phyloP scores from a whole-genome alignment of 495 filamentous ascomycete species.

The Aspergillus carlsbadensis region DNA sequence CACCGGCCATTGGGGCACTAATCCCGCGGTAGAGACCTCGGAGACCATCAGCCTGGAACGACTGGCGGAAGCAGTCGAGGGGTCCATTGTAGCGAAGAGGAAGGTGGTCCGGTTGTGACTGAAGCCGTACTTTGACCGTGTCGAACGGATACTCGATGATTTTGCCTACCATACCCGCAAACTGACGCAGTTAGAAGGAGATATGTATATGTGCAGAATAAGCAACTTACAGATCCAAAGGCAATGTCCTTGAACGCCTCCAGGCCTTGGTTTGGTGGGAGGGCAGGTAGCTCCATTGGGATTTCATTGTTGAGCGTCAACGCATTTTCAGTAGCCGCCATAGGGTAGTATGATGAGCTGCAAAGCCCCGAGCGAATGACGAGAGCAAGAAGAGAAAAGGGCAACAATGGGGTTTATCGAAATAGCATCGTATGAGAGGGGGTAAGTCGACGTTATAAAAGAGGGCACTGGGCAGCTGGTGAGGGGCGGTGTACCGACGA shows the following conservation, averaged over 20 bases:
- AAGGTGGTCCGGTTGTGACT: constrained; percentile 74
- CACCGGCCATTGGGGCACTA: constrained; percentile 84
- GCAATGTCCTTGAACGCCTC: constrained; percentile 77
- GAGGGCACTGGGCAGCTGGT: constrained; percentile 12
- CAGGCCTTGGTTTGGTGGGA: constrained; percentile 53
- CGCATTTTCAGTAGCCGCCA: constrained; percentile 46
- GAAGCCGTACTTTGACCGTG: constrained; percentile 83
- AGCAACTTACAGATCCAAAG: constrained; percentile 74
- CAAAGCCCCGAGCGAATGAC: neutral
- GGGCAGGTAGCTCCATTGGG: constrained; percentile 40
- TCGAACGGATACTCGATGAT: constrained; percentile 98
- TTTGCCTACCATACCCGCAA: constrained; percentile 89
- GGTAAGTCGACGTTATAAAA: constrained; percentile 23
- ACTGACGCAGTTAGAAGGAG: constrained; percentile 40
- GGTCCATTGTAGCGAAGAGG: constrained; percentile 85
- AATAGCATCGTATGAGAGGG: constrained; percentile 21
- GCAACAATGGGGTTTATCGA: constrained; percentile 16
- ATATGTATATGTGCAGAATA: neutral
- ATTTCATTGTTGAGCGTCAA: constrained; percentile 38
- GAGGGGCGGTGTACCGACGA: constrained; percentile 36
- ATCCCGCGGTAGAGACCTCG: constrained; percentile 89
- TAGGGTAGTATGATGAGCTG: constrained; percentile 18
- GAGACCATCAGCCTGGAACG: constrained; percentile 67
- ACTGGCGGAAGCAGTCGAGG: constrained; percentile 89
- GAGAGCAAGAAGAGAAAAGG: constrained; percentile 19